These are phyloP conservation scores for Knoxdaviesia proteae DNA, from an alignment of 2,329 filamentous ascomycete species.

Conservation along the genomic window DNA sequence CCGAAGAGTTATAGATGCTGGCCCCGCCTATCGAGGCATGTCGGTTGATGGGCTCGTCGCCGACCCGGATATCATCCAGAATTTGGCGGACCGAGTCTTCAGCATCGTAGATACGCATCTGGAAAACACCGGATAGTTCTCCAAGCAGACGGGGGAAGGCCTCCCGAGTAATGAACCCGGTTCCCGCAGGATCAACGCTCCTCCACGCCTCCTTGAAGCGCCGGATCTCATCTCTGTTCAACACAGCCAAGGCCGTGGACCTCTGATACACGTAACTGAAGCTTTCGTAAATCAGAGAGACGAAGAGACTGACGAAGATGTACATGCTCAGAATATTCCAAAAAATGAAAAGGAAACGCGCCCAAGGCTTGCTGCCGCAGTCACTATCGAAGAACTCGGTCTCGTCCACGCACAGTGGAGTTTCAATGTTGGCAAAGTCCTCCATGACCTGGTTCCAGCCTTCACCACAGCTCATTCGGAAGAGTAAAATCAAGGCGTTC, in stretches of 20 bases:
- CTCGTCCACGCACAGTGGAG: conserved; percentile 60
- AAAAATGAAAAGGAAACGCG: conserved; percentile 69
- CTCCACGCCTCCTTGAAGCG: conserved; percentile 98
- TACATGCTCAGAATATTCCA: conserved; percentile 99
- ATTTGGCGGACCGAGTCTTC: conserved; percentile 76
- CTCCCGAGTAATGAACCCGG: conserved; percentile 78
- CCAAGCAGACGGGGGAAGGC: conserved; percentile 73
- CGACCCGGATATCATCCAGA: conserved; percentile 59
- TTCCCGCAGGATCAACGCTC: conserved; percentile 77
- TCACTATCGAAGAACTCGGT: conserved; percentile 66
- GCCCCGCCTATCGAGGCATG: conserved; percentile 32
- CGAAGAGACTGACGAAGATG: conserved; percentile 95
- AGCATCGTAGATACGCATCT: conserved; percentile 88
- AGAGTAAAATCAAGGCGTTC: conserved; percentile 80
- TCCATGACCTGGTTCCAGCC: conserved; percentile 97
- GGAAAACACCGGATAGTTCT: conserved; percentile 84
- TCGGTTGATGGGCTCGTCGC: conserved; percentile 20
- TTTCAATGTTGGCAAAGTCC: conserved; percentile 64
- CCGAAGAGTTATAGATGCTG: conserved; percentile 9
- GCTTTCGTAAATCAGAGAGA: conserved; percentile 96
- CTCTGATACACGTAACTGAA: conserved; percentile 98
- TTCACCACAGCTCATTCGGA: conserved; percentile 82
- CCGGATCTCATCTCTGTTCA: conserved; percentile 83
- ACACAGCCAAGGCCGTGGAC: conserved; percentile 74
- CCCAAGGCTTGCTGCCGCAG: conserved; percentile 81